Percentiles rank a stretch among this genome's conserved stretches.
Evolutionary conservation across 306 rosid genomes (phyloP).

Genomic region (Rosa persica): DNA sequence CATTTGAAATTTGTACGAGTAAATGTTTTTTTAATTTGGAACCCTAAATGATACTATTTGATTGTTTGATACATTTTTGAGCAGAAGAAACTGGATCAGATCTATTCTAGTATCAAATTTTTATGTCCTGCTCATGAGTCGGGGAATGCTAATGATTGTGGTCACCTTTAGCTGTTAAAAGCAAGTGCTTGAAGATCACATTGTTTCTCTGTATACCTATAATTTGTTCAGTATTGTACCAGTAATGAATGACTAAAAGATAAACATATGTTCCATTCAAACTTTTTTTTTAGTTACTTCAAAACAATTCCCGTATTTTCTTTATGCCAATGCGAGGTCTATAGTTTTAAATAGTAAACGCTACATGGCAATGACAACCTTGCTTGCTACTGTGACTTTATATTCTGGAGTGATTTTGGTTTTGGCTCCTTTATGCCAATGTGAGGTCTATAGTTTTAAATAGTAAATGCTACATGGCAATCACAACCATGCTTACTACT

Average conservation of each 20-base stretch:
- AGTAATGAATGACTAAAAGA: neutral
- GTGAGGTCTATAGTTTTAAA: neutral
- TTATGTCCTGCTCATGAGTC: neutral
- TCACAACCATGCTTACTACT: slow-evolving; percentile 16
- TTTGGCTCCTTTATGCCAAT: neutral
- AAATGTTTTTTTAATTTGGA: neutral
- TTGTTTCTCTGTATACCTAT: neutral
- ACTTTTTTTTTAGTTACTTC: neutral
- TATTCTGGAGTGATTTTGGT: slow-evolving; percentile 21
- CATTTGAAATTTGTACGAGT: neutral
- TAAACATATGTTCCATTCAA: neutral
- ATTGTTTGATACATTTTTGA: neutral
- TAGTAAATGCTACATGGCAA: neutral
- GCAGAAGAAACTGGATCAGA: slow-evolving; percentile 3
- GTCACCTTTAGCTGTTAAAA: neutral
- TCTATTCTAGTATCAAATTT: neutral
- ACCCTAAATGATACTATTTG: neutral
- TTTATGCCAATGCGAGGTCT: neutral
- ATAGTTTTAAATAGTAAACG: neutral
- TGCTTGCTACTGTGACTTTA: slow-evolving; percentile 17
- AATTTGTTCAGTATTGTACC: neutral
- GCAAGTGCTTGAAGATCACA: neutral
- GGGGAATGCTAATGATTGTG: slow-evolving; percentile 2
- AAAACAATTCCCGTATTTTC: neutral
- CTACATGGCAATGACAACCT: slow-evolving; percentile 12